Base-by-base conservation (phyloP, 371 early-diverging fungal species). In the Thermomucor indicae-seudaticae region DNA sequence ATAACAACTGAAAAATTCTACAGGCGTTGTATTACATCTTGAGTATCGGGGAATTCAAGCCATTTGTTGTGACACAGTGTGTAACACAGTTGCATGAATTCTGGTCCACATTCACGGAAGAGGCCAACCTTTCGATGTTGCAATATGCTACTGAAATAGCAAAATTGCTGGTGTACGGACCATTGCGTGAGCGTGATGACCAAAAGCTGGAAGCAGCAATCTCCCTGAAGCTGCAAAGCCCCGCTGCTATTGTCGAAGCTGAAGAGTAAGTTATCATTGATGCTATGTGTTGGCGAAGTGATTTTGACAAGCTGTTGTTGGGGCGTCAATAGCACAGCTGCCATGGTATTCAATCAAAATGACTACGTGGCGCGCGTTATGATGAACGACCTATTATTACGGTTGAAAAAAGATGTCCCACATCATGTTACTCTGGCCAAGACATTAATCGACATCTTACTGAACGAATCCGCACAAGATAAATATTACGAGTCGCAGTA, bases 281-380 rank as follows among this genome's bases (percentile, higher is more conserved):
- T n/a, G n/a, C n/a, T n/a, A n/a, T n/a, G n/a, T n/a, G n/a, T n/a
- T n/a, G n/a, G n/a, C n/a, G n/a, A n/a, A n/a, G n/a, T n/a, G n/a
- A n/a, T n/a, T n/a, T n/a, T n/a, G n/a, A n/a, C n/a, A n/a, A n/a
- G n/a, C n/a, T n/a, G n/a, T n/a, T n/a, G n/a, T n/a, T n/a, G n/a
- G n/a, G 29, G 31, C 16, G 3, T 40, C n/a, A n/a, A 14, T 50
- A 74, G 75, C 12, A 65, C 71, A 30, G 75, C 53, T 0, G 65
- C 58, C 12, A 52, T 49, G 3, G 31, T 66, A 2, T 64, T 71
- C 40, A 63, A 43, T 40, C 65, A 67, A 49, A 74, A 75, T 34
- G 85, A 85, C 49, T 83, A 81, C 43, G 49, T 69, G 37, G 75
- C 79, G 3, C 76, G 86, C 12, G 79, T 84, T 7, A 43, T 64